Evolutionary conservation across 2,329 filamentous ascomycete species (phyloP), one percentile per base, ranked within the genome.

Genomic region (Ceratocystiopsis minuta): DNA sequence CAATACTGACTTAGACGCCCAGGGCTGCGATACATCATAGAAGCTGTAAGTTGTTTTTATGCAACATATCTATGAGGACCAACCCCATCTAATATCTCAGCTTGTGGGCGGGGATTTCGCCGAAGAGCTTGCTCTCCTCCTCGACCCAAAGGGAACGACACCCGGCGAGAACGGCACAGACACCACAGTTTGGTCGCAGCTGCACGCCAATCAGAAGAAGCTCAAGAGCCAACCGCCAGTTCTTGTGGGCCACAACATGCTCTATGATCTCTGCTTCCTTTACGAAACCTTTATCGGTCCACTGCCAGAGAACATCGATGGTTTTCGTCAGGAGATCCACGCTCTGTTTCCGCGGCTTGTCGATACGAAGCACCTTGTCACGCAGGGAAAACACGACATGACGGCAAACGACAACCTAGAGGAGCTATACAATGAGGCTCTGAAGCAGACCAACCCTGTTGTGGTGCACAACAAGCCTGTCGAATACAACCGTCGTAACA

Each of bases 341-440:
- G 50, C 55, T 1, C 49, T 70, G 3, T 62, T 66, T 34, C 60
- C 64, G 0, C 53, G 56, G 0, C 42, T 69, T 54, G 41, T 80
- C 75, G 33, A 94, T 71, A 32, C 84, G 78, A 35, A 92, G 55
- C 11, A 92, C 72, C 42, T 83, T 73, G 0, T 80, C 76, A 41
- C 81, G 77, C 0, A 81, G 70, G 7, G 78, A 73, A 2, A 75
- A 78, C 43, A 92, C 75, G 53, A 90, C 80, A 50, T 92, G 84
- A 32, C 92, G 76, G 34, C 48, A 4, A 43, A 46, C 2, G 37
- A 44, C 9, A 49, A 5, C 14, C 48, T 55, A 3, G 37, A 40
- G 11, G 45, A 51, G 12, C 45, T 48, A 5, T 49, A 43, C 24
- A 4, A 1, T 1, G 36, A 45, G 3, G 28, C 43, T 3, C n/a